Conservation (phyloP, 306 rosid genomes). For the Castanea mollissima region DNA sequence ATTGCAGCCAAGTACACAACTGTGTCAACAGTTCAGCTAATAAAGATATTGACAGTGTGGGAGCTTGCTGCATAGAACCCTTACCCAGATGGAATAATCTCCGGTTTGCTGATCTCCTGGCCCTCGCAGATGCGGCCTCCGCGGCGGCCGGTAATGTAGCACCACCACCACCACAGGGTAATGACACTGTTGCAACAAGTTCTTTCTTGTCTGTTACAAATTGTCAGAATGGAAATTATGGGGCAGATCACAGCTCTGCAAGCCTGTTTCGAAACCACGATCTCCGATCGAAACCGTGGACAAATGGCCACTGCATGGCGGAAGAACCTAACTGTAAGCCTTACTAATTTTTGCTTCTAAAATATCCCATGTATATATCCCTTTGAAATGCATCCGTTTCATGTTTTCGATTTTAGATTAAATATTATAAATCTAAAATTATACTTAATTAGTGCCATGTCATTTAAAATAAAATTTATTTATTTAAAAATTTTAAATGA, state of each 20-base stretch:
- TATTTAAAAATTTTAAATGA: too few relatives aligned
- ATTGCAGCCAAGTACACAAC: neutral
- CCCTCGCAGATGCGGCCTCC: neutral
- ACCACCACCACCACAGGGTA: neutral
- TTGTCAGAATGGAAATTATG: neutral
- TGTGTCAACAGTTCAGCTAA: neutral
- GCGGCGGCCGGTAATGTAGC: neutral
- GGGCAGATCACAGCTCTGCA: neutral
- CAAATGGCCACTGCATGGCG: neutral
- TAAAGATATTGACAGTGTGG: neutral
- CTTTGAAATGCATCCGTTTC: too few relatives aligned
- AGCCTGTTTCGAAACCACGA: neutral
- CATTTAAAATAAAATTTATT: too few relatives aligned
- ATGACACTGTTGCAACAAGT: neutral
- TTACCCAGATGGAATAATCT: neutral
- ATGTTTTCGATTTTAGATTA: too few relatives aligned
- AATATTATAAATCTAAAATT: too few relatives aligned
- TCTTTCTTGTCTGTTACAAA: neutral
- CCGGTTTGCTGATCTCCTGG: neutral
- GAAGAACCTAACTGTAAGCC: neutral
- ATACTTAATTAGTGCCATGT: accelerated
- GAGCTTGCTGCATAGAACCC: neutral
- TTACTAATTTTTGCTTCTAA: neutral
- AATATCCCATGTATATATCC: too few relatives aligned
- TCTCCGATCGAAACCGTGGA: neutral